Percentiles rank a stretch among this genome's conserved stretches.
phyloP scores from a whole-genome alignment of 2,329 filamentous ascomycete genomes.

The Westerdykella aurantiaca region DNA sequence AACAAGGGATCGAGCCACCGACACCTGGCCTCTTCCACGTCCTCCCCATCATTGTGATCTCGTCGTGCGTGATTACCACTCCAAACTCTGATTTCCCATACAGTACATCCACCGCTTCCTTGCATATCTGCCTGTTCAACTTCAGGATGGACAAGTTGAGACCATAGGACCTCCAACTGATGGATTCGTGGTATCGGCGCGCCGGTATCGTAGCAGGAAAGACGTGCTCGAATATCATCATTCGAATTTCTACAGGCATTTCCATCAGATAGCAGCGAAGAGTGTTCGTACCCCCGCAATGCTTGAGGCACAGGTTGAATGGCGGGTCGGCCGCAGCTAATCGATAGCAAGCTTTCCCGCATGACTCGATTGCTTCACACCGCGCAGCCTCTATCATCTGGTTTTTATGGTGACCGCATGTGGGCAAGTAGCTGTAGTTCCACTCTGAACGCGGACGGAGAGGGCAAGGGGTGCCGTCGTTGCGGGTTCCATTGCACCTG shows the following conservation, averaged over 20 bases:
- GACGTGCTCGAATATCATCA: conserved; percentile 13
- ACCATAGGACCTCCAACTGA: neutral
- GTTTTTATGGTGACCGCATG: too few species aligned
- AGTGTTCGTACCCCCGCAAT: conserved; percentile 4
- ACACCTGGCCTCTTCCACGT: too few species aligned
- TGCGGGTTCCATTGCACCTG: too few species aligned
- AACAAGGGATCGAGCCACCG: too few species aligned
- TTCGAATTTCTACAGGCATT: conserved; percentile 13
- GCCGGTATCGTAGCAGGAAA: conserved; percentile 5
- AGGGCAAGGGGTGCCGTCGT: too few species aligned
- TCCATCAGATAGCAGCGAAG: conserved; percentile 12
- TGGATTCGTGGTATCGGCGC: neutral
- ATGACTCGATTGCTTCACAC: conserved; percentile 12
- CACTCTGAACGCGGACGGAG: too few species aligned
- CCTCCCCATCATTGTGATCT: too few species aligned
- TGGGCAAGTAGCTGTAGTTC: too few species aligned
- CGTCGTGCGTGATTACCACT: too few species aligned
- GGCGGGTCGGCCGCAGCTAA: conserved; percentile 3
- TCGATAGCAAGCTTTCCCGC: conserved; percentile 11
- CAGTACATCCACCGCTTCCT: neutral
- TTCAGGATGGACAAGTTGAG: neutral
- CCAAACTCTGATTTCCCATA: too few species aligned
- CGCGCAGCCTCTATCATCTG: conserved; percentile 2
- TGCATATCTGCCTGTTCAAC: conserved; percentile 1
- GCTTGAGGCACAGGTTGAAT: conserved; percentile 11